Conservation (phyloP, 225 moss, liverwort and hornwort species). For the Sphagnum tenellum region DNA sequence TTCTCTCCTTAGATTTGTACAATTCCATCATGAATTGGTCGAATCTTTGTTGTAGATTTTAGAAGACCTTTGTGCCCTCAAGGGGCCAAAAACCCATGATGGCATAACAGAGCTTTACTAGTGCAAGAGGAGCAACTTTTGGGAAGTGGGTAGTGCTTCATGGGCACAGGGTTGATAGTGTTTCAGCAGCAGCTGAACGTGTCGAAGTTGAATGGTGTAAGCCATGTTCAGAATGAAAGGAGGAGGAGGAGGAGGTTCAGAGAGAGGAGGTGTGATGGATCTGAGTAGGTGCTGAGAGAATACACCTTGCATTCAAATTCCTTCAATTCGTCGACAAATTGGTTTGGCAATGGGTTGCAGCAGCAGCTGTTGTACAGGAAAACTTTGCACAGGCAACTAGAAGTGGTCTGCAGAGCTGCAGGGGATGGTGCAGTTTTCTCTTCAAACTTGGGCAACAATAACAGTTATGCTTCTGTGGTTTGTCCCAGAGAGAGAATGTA, state of each 20-base stretch:
- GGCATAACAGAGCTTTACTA: no score
- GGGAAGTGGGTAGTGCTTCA: constrained; percentile 11
- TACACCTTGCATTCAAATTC: constrained; percentile 15
- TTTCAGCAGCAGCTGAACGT: constrained; percentile 25
- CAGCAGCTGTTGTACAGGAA: constrained; percentile 35
- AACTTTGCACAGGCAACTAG: constrained; percentile 17
- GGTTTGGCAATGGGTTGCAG: constrained; percentile 26
- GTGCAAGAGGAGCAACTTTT: no score
- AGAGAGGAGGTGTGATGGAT: constrained; percentile 8
- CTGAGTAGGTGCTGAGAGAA: background rate
- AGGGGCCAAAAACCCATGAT: no score
- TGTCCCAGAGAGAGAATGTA: no score
- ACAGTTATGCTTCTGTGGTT: constrained; percentile 16
- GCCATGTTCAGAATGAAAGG: constrained; percentile 22
- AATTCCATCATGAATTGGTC: no score
- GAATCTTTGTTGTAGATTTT: no score
- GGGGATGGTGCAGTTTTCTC: constrained; percentile 1
- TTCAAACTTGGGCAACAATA: constrained; percentile 33
- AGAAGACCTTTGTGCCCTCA: no score
- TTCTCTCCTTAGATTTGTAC: no score
- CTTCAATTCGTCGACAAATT: constrained; percentile 28
- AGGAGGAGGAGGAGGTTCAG: constrained; percentile 17
- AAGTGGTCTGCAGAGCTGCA: constrained; percentile 32
- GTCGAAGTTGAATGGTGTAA: constrained; percentile 38
- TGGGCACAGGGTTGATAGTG: constrained; percentile 26